These are phyloP conservation scores for Aeschynomene evenia DNA, from an alignment of 306 rosid genomes.

Conservation along the genomic window DNA sequence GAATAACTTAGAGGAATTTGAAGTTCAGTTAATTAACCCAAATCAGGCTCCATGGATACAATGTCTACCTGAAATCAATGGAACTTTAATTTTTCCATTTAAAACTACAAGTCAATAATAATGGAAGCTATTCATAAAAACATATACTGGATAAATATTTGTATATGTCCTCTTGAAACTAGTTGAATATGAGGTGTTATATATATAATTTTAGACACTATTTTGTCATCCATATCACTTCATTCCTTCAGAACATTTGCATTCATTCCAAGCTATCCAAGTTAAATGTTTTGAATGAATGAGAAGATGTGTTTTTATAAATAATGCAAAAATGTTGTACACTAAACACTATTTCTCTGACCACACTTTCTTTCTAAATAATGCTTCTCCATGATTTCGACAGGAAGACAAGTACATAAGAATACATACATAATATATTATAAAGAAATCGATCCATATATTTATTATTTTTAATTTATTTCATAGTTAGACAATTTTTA, in stretches of 20 bases:
- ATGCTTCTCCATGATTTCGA: background rate
- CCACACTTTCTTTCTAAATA: background rate
- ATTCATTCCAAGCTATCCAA: too few relatives aligned
- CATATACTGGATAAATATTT: too few relatives aligned
- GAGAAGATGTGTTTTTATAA: too few relatives aligned
- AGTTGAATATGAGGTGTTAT: too few relatives aligned
- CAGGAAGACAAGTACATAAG: slow-evolving; percentile 8
- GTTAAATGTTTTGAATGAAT: too few relatives aligned
- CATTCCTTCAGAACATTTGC: too few relatives aligned
- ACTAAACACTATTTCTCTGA: background rate
- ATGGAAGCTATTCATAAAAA: background rate
- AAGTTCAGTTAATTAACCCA: background rate
- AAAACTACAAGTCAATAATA: background rate
- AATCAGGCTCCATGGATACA: background rate
- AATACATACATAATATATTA: background rate
- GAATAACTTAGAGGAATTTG: too few relatives aligned
- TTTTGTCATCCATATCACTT: too few relatives aligned
- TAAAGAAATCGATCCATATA: background rate
- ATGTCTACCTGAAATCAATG: background rate
- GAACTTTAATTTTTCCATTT: background rate
- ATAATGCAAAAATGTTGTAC: too few relatives aligned
- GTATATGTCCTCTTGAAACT: too few relatives aligned
- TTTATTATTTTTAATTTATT: background rate
- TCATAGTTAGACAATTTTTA: background rate
- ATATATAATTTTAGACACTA: too few relatives aligned